Conservation (phyloP, 192 early-diverging fungal genomes). For the Coemansia erecta region DNA sequence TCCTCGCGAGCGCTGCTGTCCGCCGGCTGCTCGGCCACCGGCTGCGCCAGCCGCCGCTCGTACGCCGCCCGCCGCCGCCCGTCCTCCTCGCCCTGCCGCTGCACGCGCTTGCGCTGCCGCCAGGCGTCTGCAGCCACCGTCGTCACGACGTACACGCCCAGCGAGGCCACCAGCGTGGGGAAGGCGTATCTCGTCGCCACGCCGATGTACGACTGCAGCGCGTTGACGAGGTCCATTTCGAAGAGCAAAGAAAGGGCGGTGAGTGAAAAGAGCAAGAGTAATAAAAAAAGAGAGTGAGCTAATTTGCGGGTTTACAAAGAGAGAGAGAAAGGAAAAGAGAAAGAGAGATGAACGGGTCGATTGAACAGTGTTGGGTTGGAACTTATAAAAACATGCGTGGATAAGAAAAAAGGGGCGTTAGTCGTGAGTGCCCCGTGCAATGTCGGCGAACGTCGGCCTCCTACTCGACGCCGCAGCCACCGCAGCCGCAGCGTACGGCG, state of each 20-base stretch:
- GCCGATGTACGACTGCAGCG: background rate
- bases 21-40: background rate
- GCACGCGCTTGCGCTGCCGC: background rate
- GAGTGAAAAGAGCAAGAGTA: background rate
- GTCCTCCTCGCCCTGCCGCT: background rate
- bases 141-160: slow-evolving; percentile 11
- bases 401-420: background rate
- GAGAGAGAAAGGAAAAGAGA: background rate
- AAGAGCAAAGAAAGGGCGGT: background rate
- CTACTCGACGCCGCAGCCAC: background rate
- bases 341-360: background rate
- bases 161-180: slow-evolving; percentile 18
- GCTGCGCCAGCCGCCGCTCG: background rate
- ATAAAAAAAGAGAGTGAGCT: background rate
- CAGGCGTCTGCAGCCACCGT: background rate
- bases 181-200: slow-evolving; percentile 10
- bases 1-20: slow-evolving; percentile 6
- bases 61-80: background rate
- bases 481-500: background rate
- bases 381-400: background rate
- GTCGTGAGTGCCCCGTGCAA: slow-evolving; percentile 29
- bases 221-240: background rate
- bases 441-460: slow-evolving; percentile 35
- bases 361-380: background rate
- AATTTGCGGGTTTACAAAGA: background rate